A percentile compares a stretch with the other conserved stretches of the same genome.
These are phyloP conservation scores for Candida suzukii DNA, from an alignment of 805 yeast species.

Conservation along the genomic window DNA sequence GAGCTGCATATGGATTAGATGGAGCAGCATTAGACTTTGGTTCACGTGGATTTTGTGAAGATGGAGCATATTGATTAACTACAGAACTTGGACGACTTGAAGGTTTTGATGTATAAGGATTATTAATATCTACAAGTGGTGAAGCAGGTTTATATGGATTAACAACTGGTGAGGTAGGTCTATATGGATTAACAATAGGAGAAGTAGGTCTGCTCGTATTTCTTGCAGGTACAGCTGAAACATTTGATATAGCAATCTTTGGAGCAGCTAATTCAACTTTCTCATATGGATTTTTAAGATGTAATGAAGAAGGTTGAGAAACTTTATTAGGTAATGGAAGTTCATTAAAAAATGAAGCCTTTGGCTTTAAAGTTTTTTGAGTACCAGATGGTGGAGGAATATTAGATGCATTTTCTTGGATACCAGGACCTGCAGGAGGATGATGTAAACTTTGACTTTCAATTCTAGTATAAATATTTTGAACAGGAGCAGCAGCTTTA, in stretches of 20 bases:
- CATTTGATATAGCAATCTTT: no score
- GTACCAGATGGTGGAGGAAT: neutral
- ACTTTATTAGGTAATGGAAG: constrained; percentile 31
- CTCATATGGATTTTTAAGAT: constrained; percentile 19
- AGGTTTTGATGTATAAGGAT: constrained; percentile 5
- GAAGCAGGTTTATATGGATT: no score
- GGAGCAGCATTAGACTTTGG: no score
- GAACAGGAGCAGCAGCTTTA: constrained; percentile 28
- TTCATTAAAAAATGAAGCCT: constrained; percentile 52
- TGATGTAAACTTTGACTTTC: constrained; percentile 10
- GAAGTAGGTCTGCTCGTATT: neutral
- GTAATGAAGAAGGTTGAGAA: constrained; percentile 5
- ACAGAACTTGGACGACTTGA: no score
- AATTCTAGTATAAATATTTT: constrained; percentile 21
- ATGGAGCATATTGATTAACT: no score
- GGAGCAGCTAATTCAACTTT: constrained; percentile 6
- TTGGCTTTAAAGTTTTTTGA: constrained; percentile 4
- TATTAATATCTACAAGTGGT: constrained; percentile 1
- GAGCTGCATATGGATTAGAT: neutral
- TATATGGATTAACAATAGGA: no score
- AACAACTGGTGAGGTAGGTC: neutral
- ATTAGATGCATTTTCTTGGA: neutral
- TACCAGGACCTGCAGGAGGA: neutral
- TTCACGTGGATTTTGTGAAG: no score
- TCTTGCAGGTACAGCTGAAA: neutral